Conservation (phyloP, 257 asterid genomes). For the Echites panduratus region DNA sequence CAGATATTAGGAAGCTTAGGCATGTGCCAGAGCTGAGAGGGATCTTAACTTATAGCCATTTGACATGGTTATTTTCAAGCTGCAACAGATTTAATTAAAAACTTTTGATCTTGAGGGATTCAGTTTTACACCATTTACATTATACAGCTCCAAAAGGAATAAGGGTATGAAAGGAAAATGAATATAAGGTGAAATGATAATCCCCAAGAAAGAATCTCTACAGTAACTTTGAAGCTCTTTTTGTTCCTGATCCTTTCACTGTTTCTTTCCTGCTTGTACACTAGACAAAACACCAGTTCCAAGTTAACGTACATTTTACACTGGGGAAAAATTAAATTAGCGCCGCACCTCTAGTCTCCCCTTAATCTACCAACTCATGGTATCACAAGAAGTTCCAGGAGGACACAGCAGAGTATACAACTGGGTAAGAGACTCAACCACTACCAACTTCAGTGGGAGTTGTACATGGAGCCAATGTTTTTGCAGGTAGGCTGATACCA, state of each 20-base stretch:
- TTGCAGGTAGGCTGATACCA: constrained; percentile 29
- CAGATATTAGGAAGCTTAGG: not conserved
- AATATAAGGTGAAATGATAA: constrained; percentile 17
- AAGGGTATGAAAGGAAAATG: constrained; percentile 11
- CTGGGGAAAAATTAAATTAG: constrained; percentile 32
- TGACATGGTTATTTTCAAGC: constrained; percentile 2
- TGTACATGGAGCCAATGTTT: constrained; percentile 31
- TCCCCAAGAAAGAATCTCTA: constrained; percentile 31
- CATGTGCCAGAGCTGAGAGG: not conserved
- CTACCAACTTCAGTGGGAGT: constrained; percentile 23
- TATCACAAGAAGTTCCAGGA: constrained; percentile 21
- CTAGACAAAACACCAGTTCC: constrained; percentile 24
- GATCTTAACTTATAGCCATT: not conserved
- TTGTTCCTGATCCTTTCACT: constrained; percentile 21
- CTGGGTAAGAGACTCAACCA: constrained; percentile 24
- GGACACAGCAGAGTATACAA: constrained; percentile 31
- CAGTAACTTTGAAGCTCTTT: constrained; percentile 13
- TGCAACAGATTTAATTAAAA: constrained; percentile 4
- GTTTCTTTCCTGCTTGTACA: constrained; percentile 20
- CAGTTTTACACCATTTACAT: constrained; percentile 33
- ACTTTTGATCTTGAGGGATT: constrained; percentile 18
- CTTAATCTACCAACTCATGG: constrained; percentile 18
- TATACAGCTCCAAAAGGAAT: constrained; percentile 19
- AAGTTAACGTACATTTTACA: constrained; percentile 36
- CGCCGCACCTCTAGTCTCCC: constrained; percentile 26